A percentile compares a stretch with the other conserved stretches of the same genome.
These are phyloP conservation scores for Patellifolia procumbens DNA, from an alignment of 179 eudicot species.

Conservation along the genomic window DNA sequence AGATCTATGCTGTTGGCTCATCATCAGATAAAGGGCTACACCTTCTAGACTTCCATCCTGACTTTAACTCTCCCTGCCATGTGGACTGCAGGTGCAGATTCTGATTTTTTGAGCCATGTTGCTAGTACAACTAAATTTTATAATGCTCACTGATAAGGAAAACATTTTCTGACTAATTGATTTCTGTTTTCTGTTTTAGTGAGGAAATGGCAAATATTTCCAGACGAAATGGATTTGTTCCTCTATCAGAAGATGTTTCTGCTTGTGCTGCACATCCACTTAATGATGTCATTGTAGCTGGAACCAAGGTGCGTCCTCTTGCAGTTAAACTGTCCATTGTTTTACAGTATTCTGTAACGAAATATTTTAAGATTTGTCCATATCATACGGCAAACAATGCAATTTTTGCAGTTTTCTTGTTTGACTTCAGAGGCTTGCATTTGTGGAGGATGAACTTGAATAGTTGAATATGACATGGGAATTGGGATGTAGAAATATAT, in stretches of 20 bases:
- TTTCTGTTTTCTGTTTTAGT: slow-evolving; percentile 29
- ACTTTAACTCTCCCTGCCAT: slow-evolving; percentile 72
- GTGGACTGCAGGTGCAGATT: slow-evolving; percentile 70
- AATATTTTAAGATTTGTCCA: not conserved
- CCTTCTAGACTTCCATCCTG: slow-evolving; percentile 81
- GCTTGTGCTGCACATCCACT: slow-evolving; percentile 80
- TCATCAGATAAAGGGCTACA: slow-evolving; percentile 61
- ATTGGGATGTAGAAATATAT: no score
- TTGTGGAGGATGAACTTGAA: not conserved
- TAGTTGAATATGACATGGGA: no score
- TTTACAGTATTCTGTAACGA: not conserved
- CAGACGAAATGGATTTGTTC: slow-evolving; percentile 61
- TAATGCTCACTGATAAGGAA: not conserved
- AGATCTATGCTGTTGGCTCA: slow-evolving; percentile 86
- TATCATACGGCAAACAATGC: not conserved
- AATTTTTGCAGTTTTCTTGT: not conserved
- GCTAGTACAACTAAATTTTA: not conserved
- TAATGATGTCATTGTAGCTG: slow-evolving; percentile 70
- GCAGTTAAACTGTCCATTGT: not conserved
- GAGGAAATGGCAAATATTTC: slow-evolving; percentile 40
- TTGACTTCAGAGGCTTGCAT: not conserved
- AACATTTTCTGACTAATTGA: not conserved
- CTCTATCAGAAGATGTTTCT: slow-evolving; percentile 62
- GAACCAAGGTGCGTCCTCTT: slow-evolving; percentile 64
- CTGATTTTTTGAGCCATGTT: slow-evolving; percentile 1